Base-by-base conservation (phyloP, 768 basidiomycete genomes). In the Lanmaoa rubissima region DNA sequence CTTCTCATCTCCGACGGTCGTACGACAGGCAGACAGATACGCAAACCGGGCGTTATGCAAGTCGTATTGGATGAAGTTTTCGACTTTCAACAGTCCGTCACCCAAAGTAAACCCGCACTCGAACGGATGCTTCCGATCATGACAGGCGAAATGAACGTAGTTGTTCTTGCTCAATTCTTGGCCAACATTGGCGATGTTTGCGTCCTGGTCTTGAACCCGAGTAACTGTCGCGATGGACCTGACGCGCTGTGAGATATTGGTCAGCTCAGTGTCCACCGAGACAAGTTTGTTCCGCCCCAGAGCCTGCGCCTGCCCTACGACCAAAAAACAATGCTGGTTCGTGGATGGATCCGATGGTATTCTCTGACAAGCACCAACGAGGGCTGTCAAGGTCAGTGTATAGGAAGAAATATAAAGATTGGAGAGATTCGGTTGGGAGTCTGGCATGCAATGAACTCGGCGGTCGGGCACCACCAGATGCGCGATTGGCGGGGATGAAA, bases 21-120 rank as follows among this genome's bases (percentile, higher is more conserved):
- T 47, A 21, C 67, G 63, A 36, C 70, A 71, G 0, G 69, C 67
- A 34, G 67, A 68, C 28, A 71, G 40, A 26, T 64, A 64, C 21
- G 63, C 45, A 39, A 64, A 58, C 26, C 43, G 44, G 1, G 59
- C 31, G 7, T 55, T 24, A 2, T 34, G 34, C 14, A 68, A 44
- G 6, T 53, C 21, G 19, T 42, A 46, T 14, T 38, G 48, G 26
- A 51, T 55, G 45, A 64, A 56, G n/a, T 53, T 1, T 13, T 48
- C 44, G 4, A 65, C 36, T 32, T 13, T 38, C 5, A 47, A n/a
- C 34, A 57, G 7, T 2, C 51, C 39, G 14, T 47, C 51, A 3
- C 39, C 17, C 26, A 64, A 32, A n/a, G 59, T 43, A 21, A 64
- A 64, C 21, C n/a, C 45, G 9, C 59, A 64, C 19, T 66, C 51